Conservation (phyloP, 2,329 filamentous ascomycete species). For the Aspergillus sp. region DNA sequence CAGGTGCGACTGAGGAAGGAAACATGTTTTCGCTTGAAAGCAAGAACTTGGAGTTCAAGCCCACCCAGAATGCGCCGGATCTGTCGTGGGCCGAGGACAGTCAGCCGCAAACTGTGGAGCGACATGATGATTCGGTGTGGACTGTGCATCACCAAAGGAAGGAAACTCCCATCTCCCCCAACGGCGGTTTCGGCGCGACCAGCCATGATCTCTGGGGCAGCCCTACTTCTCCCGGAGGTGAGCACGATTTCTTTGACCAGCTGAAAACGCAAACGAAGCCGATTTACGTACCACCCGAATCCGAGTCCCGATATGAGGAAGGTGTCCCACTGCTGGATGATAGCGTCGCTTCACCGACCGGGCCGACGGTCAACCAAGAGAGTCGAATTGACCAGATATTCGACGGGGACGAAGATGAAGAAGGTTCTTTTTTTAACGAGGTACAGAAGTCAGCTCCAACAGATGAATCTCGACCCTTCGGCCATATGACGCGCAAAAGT, state of each 20-base stretch:
- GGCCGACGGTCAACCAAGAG: constrained; percentile 25
- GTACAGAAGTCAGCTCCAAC: constrained; percentile 15
- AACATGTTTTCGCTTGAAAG: background rate
- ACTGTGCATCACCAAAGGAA: constrained; percentile 5
- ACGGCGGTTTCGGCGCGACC: constrained; percentile 13
- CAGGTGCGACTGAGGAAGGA: background rate
- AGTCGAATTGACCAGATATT: constrained; percentile 32
- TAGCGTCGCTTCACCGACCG: constrained; percentile 24
- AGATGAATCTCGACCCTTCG: constrained; percentile 10
- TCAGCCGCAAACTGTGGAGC: background rate
- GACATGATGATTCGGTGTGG: constrained; percentile 1
- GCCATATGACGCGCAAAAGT: constrained; percentile 63
- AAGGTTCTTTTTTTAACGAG: constrained; percentile 36
- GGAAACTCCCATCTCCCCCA: constrained; percentile 2
- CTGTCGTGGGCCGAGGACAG: background rate
- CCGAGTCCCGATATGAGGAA: constrained; percentile 66
- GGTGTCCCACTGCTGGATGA: constrained; percentile 62
- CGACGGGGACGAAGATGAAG: constrained; percentile 39
- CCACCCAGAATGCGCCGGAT: background rate
- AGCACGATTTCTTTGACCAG: constrained; percentile 62
- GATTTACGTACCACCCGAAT: constrained; percentile 37
- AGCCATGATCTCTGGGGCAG: constrained; percentile 44
- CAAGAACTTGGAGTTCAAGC: background rate
- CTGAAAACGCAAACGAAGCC: constrained; percentile 42
- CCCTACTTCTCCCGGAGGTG: constrained; percentile 43